phyloP scores from a whole-genome alignment of 2,329 filamentous ascomycete species.

The Fusarium globosum region DNA sequence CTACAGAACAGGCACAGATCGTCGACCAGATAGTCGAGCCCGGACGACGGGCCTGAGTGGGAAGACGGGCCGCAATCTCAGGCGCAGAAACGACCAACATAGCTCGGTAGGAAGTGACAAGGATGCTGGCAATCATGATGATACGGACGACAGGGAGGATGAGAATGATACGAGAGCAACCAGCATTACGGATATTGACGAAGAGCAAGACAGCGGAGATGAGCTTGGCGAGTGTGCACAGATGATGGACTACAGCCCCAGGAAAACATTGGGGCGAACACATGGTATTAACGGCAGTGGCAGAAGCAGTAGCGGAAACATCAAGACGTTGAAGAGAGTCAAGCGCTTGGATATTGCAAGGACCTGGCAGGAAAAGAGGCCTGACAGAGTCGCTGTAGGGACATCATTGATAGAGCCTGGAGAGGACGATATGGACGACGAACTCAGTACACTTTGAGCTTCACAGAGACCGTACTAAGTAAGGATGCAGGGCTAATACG shows the following conservation, averaged over 20 bases:
- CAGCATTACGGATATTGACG: conserved; percentile 18
- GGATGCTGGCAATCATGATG: conserved; percentile 17
- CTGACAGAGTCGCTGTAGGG: conserved; percentile 17
- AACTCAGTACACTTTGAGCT: conserved; percentile 31
- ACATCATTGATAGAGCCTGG: conserved; percentile 12
- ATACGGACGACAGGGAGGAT: conserved; percentile 12
- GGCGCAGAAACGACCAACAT: neutral
- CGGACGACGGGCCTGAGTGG: conserved; percentile 18
- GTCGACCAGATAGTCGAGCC: conserved; percentile 21
- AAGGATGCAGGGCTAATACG: neutral
- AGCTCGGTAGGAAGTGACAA: conserved; percentile 19
- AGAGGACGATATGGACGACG: conserved; percentile 27
- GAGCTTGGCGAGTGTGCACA: conserved; percentile 34
- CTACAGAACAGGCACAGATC: conserved; percentile 17
- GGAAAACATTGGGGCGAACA: neutral
- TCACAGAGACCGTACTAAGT: neutral
- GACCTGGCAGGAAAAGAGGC: conserved; percentile 18
- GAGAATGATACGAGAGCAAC: conserved; percentile 27
- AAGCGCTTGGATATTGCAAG: conserved; percentile 32
- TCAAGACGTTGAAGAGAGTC: conserved; percentile 17
- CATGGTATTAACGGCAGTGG: neutral
- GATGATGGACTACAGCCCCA: neutral
- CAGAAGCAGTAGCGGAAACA: conserved; percentile 1
- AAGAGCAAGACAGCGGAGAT: conserved; percentile 35
- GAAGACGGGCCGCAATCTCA: conserved; percentile 9